phyloP scores from a whole-genome alignment of 495 filamentous ascomycete species.

The Penicillium robsamsonii region DNA sequence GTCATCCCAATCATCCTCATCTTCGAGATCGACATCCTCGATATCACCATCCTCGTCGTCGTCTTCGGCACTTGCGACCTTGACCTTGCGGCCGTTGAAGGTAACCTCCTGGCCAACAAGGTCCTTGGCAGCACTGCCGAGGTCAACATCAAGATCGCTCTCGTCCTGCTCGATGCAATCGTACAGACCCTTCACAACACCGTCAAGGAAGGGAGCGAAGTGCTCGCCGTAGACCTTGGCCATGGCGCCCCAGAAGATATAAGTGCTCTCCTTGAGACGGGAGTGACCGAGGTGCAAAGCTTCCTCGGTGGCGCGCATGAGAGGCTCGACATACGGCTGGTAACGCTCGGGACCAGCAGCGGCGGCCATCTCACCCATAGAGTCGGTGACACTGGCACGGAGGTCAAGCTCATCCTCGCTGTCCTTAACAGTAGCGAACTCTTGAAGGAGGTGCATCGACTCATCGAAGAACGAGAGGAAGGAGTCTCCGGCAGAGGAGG shows the following conservation, averaged over 20 bases:
- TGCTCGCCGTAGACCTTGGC: constrained; percentile 92
- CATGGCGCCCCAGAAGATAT: constrained; percentile 92
- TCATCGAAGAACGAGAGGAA: constrained; percentile 89
- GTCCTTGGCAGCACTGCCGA: constrained; percentile 74
- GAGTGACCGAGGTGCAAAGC: constrained; percentile 87
- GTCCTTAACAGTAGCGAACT: constrained; percentile 82
- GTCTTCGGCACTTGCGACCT: constrained; percentile 61
- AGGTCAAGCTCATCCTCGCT: constrained; percentile 86
- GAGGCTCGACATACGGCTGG: constrained; percentile 80
- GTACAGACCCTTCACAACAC: constrained; percentile 81
- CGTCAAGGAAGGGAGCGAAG: constrained; percentile 81
- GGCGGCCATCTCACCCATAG: constrained; percentile 85
- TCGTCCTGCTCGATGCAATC: constrained; percentile 87
- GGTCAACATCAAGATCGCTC: constrained; percentile 74
- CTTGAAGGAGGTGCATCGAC: constrained; percentile 80
- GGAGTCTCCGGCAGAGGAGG: constrained; percentile 72
- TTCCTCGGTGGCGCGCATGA: constrained; percentile 91
- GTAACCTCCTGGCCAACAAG: constrained; percentile 74
- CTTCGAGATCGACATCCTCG: constrained; percentile 66
- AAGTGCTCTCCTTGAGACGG: constrained; percentile 88
- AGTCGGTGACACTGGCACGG: constrained; percentile 82
- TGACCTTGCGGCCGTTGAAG: constrained; percentile 78
- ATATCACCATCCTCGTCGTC: constrained; percentile 56
- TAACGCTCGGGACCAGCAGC: constrained; percentile 86
- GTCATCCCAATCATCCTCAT: constrained; percentile 84